Percentiles rank a stretch among this genome's conserved stretches.
These are phyloP conservation scores for Ascochyta pisi DNA, from an alignment of 2,329 filamentous ascomycete genomes.

Conservation along the genomic window DNA sequence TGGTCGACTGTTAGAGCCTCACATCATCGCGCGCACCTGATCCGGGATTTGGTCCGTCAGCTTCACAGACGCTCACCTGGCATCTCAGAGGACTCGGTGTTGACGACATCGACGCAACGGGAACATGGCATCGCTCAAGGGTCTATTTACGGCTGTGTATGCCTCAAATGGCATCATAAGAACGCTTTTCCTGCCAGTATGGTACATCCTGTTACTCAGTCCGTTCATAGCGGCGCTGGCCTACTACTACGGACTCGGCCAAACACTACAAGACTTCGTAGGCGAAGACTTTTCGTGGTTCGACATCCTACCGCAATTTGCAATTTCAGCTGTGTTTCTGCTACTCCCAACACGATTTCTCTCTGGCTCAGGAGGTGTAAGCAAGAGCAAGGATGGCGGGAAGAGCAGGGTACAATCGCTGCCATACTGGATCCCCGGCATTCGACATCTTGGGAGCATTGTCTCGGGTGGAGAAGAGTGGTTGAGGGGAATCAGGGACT, in stretches of 20 bases:
- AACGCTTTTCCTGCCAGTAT: constrained; percentile 43
- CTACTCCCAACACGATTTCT: constrained; percentile 41
- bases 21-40: constrained; percentile 7
- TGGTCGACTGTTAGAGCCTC: constrained; percentile 7
- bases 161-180: constrained; percentile 44
- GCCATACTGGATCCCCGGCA: constrained; percentile 66
- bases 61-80: constrained; percentile 1
- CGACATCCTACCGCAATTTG: constrained; percentile 41
- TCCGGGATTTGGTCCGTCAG: constrained; percentile 7
- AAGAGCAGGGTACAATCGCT: constrained; percentile 54
- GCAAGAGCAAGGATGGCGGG: constrained; percentile 34
- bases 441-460: constrained; percentile 63
- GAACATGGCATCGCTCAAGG: constrained; percentile 42
- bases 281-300: constrained; percentile 35
- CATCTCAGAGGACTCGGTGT: constrained; percentile 1
- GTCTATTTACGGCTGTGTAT: constrained; percentile 44
- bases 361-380: constrained; percentile 26
- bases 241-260: constrained; percentile 33
- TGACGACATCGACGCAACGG: constrained; percentile 12
- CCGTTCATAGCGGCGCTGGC: constrained; percentile 37
- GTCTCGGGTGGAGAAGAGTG: constrained; percentile 55
- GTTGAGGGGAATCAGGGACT: constrained; percentile 51
- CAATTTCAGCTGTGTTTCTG: constrained; percentile 35
- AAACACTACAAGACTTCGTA: constrained; percentile 25
- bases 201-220: constrained; percentile 39